Evolutionary conservation across 345 rosid genomes (phyloP).

Genomic region (Turnera subulata): DNA sequence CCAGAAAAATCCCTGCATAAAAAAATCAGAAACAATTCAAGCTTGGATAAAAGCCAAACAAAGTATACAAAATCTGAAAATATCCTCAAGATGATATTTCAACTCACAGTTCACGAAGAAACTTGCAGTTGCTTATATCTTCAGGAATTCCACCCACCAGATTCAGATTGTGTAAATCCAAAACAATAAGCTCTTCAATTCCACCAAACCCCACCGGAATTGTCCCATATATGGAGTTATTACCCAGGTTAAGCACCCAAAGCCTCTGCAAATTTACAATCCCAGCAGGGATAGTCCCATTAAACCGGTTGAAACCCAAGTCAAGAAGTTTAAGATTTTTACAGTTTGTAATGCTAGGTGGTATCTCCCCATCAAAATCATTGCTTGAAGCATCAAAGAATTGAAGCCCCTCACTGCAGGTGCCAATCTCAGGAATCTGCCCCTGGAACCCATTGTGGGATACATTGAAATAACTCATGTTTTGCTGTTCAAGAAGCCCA

Average conservation of each 20-base stretch:
- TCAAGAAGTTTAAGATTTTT: slow-evolving; percentile 68
- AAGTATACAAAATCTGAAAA: slow-evolving; percentile 13
- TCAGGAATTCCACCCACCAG: slow-evolving; percentile 62
- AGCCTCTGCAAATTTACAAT: slow-evolving; percentile 50
- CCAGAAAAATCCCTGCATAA: slow-evolving; percentile 82
- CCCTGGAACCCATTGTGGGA: slow-evolving; percentile 69
- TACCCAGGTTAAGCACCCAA: slow-evolving; percentile 62
- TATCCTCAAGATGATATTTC: slow-evolving; percentile 8
- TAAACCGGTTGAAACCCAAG: slow-evolving; percentile 69
- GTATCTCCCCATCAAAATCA: slow-evolving; percentile 55
- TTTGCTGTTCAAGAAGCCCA: slow-evolving; percentile 48
- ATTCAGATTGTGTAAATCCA: slow-evolving; percentile 78
- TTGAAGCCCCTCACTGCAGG: slow-evolving; percentile 57
- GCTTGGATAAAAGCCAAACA: slow-evolving; percentile 7
- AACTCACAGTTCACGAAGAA: slow-evolving; percentile 88
- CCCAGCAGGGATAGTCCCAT: slow-evolving; percentile 57
- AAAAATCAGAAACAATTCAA: slow-evolving; percentile 23
- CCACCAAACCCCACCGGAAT: slow-evolving; percentile 58
- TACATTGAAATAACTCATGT: slow-evolving; percentile 60
- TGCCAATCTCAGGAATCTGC: slow-evolving; percentile 46
- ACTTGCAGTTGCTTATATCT: slow-evolving; percentile 61
- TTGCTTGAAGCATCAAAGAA: slow-evolving; percentile 75
- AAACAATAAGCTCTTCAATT: slow-evolving; percentile 58
- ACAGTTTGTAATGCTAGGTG: slow-evolving; percentile 57
- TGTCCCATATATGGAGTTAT: slow-evolving; percentile 57